Conservation (phyloP, 108 stramenopile species). For the Nitzschia sp. region DNA sequence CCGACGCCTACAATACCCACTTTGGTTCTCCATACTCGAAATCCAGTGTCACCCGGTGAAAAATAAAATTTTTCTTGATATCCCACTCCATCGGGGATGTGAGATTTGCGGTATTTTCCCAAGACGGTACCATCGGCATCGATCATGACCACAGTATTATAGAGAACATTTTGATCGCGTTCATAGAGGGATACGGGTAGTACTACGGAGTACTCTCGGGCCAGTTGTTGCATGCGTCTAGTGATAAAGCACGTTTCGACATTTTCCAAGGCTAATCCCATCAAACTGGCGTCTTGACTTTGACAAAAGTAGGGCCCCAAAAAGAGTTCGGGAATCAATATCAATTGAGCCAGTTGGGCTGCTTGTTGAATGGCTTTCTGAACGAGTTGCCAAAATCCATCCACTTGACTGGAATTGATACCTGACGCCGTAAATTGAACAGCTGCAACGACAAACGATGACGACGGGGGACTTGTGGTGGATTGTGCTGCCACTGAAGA, state of each 20-base stretch:
- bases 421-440: conserved; percentile 43
- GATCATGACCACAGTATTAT: conserved; percentile 61
- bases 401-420: conserved; percentile 21
- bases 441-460: conserved; percentile 40
- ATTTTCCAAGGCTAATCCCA: conserved; percentile 38
- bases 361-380: conserved; percentile 37
- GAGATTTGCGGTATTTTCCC: conserved; percentile 67
- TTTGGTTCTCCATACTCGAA: conserved; percentile 59
- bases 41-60: conserved; percentile 80
- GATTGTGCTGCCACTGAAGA: not conserved
- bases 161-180: conserved; percentile 43
- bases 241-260: conserved; percentile 37
- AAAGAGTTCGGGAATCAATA: conserved; percentile 58
- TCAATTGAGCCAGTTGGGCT: conserved; percentile 38
- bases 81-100: conserved; percentile 82
- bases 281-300: conserved; percentile 43
- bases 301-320: conserved; percentile 66
- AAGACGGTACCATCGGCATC: conserved; percentile 67
- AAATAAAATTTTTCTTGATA: conserved; percentile 90
- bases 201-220: conserved; percentile 43
- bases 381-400: conserved; percentile 35
- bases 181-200: conserved; percentile 61
- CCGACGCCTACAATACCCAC: conserved; percentile 68
- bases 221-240: conserved; percentile 34
- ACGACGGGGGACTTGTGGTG: not conserved